These are phyloP conservation scores for Oryza longistaminata DNA, from an alignment of 176 grass and related monocot species.

Conservation along the genomic window DNA sequence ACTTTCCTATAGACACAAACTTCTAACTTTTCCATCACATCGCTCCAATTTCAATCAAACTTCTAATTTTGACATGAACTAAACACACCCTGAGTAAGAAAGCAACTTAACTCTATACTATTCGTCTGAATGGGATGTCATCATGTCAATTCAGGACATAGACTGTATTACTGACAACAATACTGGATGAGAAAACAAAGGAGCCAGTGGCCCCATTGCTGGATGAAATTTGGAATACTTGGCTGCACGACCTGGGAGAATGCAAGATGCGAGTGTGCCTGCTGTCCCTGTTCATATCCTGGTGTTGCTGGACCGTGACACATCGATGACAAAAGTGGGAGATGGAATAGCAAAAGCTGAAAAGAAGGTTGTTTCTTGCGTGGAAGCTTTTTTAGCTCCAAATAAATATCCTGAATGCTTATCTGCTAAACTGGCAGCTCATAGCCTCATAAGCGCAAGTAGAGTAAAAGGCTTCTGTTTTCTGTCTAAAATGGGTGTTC, in stretches of 20 bases:
- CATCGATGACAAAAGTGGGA: background rate
- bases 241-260: background rate
- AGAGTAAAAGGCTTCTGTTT: background rate
- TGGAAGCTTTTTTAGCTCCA: background rate
- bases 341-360: background rate
- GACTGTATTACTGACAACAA: background rate
- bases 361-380: background rate
- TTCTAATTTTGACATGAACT: no score
- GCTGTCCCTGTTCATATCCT: background rate
- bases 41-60: no score
- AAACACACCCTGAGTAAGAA: no score
- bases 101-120: background rate
- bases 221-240: background rate
- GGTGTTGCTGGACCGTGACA: conserved; percentile 9
- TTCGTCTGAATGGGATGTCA: background rate
- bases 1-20: no score
- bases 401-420: background rate
- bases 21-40: no score
- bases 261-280: background rate
- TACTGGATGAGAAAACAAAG: background rate
- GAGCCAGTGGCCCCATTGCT: background rate
- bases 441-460: background rate
- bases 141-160: background rate
- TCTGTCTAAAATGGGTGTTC: background rate
- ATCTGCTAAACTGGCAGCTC: conserved; percentile 5